Base-by-base conservation (phyloP, 768 basidiomycete genomes). In the Pulveroboletus sp. region DNA sequence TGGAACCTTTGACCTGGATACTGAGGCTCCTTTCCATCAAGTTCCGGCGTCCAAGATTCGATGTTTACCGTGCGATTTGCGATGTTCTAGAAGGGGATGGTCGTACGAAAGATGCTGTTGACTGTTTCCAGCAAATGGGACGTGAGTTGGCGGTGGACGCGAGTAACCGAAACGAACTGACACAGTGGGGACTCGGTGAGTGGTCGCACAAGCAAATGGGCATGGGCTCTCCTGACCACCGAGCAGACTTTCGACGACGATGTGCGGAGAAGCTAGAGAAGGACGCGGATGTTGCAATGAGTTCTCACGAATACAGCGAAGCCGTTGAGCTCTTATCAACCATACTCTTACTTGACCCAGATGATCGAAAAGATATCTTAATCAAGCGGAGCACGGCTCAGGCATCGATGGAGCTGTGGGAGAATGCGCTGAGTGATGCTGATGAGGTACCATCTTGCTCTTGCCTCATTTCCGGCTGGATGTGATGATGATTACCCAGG, bases 31-130 rank as follows among this genome's bases (percentile, higher is more conserved):
- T 32, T 14, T 13, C 5, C 32, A 13, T 14, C 8, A 7, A 32
- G 32, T 32, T 32, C 32, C 12, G 5, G 3, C 6, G 12, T 12
- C 35, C 50, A 1, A 40, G 7, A n/a, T 43, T 48, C 20, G 3
- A 10, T 6, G 19, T 52, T 5, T 52, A 52, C 11, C 40, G 13
- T 5, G 20, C 14, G 12, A 43, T 52, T 0, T 57, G 50, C n/a
- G 34, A 52, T 1, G 34, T n/a, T n/a, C 56, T 57, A 5, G 44
- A 49, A 29, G 1, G 3, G 2, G 23, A 35, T 0, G 45, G 41
- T 21, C 35, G 31, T 0, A 1, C 49, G 25, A 5, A 12, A 5
- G 45, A 52, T 14, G 33, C 33, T 16, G n/a, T 33, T n/a, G 33
- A 7, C 1, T 47, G 12, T 10, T 53, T 53, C 21, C 27, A 0